Base-by-base conservation (phyloP, 306 rosid genomes). In the Rubus idaeus region DNA sequence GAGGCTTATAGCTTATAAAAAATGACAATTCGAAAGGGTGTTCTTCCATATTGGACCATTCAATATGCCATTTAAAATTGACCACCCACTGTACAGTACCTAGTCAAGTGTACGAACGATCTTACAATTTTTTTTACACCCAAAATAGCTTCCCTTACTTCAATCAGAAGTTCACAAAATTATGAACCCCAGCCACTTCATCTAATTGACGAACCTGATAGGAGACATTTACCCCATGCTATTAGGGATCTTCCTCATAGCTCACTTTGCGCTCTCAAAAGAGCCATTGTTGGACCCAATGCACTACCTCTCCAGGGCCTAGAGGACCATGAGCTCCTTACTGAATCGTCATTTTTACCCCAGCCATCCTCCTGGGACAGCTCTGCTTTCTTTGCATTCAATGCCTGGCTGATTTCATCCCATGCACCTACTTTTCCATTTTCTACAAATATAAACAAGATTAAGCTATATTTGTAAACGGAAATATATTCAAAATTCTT, bases 241-340 rank as follows among this genome's bases (percentile, higher is more conserved):
- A 17, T 44, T 26, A 60, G 35, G 40, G 13, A 37, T 35, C 62
- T 70, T 50, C 74, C 82, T 82, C 80, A 79, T 16, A 89, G 84
- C 75, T 78, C 96, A 42, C 87, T 89, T 72, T 91, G 91, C 6
- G 89, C 83, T 80, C 97, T 85, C 83, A 90, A 83, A 72, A 65
- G 58, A 60, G 91, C 91, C 91, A 96, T 84, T 57, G 90, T 87
- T 45, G 96, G 99, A 84, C 97, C 98, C 75, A 96, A 80, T 37
- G 98, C 97, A 41, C 98, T 87, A 85, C 96, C 84, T 79, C 96
- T 89, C 78, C 89, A 67, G 64, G 88, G 91, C 78, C 93, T 89
- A 39, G 73, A 26, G 20, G 93, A 86, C 96, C 97, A 88, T 56
- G 90, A 73, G n/a, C 83, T 79, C 41, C 83, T 75, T 78, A 84